phyloP scores from a whole-genome alignment of 106 monocot species.

The Gastrodia elata region DNA sequence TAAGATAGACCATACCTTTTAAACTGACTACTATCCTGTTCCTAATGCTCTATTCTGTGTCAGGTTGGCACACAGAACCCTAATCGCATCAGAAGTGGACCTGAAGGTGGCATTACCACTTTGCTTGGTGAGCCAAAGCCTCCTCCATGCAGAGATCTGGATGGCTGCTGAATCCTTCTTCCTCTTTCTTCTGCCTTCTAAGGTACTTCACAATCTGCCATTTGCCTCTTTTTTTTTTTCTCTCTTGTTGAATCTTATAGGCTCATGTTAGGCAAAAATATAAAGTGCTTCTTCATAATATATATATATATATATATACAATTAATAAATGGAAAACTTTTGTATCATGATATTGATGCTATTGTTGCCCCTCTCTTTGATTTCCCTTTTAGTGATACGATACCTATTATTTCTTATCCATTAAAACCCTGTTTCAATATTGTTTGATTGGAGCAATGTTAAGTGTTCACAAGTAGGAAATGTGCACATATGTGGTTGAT shows the following conservation, averaged over 20 bases:
- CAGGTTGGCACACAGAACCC: slow-evolving; percentile 85
- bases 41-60: slow-evolving; percentile 2
- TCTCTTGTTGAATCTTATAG: background rate
- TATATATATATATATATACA: too few relatives aligned
- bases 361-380: too few relatives aligned
- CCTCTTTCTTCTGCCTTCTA: background rate
- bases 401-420: too few relatives aligned
- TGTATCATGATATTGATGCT: too few relatives aligned
- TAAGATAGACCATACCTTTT: too few relatives aligned
- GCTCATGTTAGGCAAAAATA: background rate
- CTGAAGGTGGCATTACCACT: slow-evolving; percentile 79
- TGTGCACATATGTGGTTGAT: too few relatives aligned
- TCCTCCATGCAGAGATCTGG: slow-evolving; percentile 82
- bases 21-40: too few relatives aligned
- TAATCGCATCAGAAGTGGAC: slow-evolving; percentile 55
- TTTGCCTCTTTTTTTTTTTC: background rate
- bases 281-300: background rate
- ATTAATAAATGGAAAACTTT: too few relatives aligned
- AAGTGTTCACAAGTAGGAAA: too few relatives aligned
- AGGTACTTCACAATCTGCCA: background rate
- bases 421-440: too few relatives aligned
- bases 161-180: slow-evolving; percentile 55
- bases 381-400: too few relatives aligned
- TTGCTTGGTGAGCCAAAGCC: slow-evolving; percentile 78
- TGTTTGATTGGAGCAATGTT: too few relatives aligned